Percentiles rank a stretch among this genome's conserved stretches.
Evolutionary conservation across 1,139 yeast genomes (phyloP).

Genomic region (Yamadazyma atlantica): DNA sequence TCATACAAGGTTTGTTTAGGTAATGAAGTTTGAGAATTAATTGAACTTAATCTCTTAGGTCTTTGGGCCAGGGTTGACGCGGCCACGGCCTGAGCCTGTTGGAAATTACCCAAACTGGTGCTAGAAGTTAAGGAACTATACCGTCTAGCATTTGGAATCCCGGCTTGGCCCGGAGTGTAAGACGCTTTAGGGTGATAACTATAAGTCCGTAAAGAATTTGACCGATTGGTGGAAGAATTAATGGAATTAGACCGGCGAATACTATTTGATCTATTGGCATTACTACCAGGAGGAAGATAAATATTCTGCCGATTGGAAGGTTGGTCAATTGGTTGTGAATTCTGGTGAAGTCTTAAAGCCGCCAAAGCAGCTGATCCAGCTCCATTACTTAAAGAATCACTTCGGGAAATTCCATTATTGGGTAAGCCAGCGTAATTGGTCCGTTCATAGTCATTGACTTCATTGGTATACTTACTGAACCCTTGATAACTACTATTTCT

Average conservation of each 20-base stretch:
- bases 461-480: slow-evolving; percentile 37
- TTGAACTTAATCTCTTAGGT: slow-evolving; percentile 9
- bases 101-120: slow-evolving; percentile 7
- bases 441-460: slow-evolving; percentile 27
- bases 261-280: slow-evolving; percentile 11
- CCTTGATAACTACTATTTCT: slow-evolving; percentile 29
- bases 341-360: slow-evolving; percentile 37
- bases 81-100: slow-evolving; percentile 3
- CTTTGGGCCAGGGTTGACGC: neutral
- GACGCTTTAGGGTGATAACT: slow-evolving; percentile 45
- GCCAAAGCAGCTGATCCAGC: slow-evolving; percentile 52
- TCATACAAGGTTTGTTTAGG: slow-evolving; percentile 8
- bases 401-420: slow-evolving; percentile 16
- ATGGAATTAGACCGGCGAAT: slow-evolving; percentile 1
- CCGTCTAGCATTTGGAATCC: slow-evolving; percentile 18
- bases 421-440: slow-evolving; percentile 24
- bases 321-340: slow-evolving; percentile 12
- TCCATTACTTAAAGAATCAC: slow-evolving; percentile 17
- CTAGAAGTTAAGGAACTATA: slow-evolving; percentile 19
- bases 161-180: slow-evolving; percentile 32
- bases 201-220: slow-evolving; percentile 36
- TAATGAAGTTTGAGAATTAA: slow-evolving; percentile 9
- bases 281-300: no score
- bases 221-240: slow-evolving; percentile 14
- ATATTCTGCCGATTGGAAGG: neutral